Evolutionary conservation across 1,284 basidiomycete species (phyloP), one percentile per base, ranked within the genome.

Genomic region (Agroathelia rolfsii): DNA sequence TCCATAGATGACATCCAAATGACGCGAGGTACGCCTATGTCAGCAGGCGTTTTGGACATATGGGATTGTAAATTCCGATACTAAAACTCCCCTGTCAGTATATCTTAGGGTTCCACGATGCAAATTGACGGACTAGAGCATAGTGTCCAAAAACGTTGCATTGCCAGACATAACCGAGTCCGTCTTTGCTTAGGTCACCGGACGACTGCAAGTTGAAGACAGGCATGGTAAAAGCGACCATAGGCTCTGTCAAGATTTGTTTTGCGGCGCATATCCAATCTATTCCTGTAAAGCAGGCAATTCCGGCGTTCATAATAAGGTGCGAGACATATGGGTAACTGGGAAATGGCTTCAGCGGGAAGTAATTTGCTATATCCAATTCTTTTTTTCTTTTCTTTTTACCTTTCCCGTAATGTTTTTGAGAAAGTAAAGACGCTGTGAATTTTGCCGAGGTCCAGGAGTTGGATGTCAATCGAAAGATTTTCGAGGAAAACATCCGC

Each of bases 61-160:
- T 27, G 13, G 42, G 18, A 5, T 37, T 15, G n/a, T n/a, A n/a
- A n/a, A n/a, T n/a, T n/a, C n/a, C n/a, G n/a, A n/a, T n/a, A n/a
- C n/a, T n/a, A n/a, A n/a, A n/a, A n/a, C n/a, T n/a, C n/a, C n/a
- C n/a, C n/a, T n/a, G n/a, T n/a, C n/a, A n/a, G n/a, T n/a, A n/a
- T n/a, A n/a, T n/a, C n/a, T n/a, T n/a, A 7, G 18, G 18, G 23
- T 13, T 17, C 8, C 17, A 20, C 9, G 22, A 15, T n/a, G n/a
- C n/a, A n/a, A n/a, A n/a, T n/a, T 16, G 9, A 66, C 83, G 40
- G 45, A 90, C 88, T 46, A 94, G 56, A 23, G 72, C 64, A 49
- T 84, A 93, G 47, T 88, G 84, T 0, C 82, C 77, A 35, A 93
- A 84, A 14, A 89, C 64, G 45, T 93, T 93, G 35, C 76, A 79